phyloP scores from a whole-genome alignment of 2,329 filamentous ascomycete genomes.

The Aspergillus thermomutatus region DNA sequence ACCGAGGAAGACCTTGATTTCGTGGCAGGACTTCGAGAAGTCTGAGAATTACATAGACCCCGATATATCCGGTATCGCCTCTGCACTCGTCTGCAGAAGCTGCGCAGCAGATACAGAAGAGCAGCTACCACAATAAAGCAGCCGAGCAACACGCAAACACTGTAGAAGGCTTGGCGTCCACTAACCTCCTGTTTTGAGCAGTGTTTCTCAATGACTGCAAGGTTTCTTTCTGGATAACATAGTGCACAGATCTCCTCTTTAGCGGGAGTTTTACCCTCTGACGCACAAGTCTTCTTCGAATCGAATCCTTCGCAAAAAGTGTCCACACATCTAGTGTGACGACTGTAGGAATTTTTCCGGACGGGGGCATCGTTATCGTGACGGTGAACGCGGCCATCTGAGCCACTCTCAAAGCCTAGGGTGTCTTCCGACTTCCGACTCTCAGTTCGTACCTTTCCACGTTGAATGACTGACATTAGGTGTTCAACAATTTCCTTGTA shows the following conservation, averaged over 20 bases:
- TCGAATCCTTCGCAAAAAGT: slow-evolving; percentile 7
- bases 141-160: slow-evolving; percentile 11
- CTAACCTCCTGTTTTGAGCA: slow-evolving; percentile 10
- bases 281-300: slow-evolving; percentile 7
- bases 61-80: slow-evolving; percentile 3
- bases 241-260: slow-evolving; percentile 11
- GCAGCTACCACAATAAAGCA: slow-evolving; percentile 4
- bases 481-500: background rate
- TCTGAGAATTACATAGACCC: background rate
- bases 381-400: background rate
- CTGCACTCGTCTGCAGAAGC: background rate
- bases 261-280: background rate
- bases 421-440: background rate
- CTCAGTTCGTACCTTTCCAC: background rate
- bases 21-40: background rate
- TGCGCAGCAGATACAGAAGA: slow-evolving; percentile 10
- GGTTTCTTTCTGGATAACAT: slow-evolving; percentile 13
- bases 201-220: slow-evolving; percentile 8
- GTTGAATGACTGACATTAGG: slow-evolving; percentile 1
- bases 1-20: background rate
- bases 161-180: slow-evolving; percentile 13
- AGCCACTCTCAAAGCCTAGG: background rate
- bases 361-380: background rate
- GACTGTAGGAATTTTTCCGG: slow-evolving; percentile 1
- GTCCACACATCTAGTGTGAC: slow-evolving; percentile 7